A percentile compares a stretch with the other conserved stretches of the same genome.
phyloP scores from a whole-genome alignment of 768 basidiomycete species.

The Psilocybe cubensis region DNA sequence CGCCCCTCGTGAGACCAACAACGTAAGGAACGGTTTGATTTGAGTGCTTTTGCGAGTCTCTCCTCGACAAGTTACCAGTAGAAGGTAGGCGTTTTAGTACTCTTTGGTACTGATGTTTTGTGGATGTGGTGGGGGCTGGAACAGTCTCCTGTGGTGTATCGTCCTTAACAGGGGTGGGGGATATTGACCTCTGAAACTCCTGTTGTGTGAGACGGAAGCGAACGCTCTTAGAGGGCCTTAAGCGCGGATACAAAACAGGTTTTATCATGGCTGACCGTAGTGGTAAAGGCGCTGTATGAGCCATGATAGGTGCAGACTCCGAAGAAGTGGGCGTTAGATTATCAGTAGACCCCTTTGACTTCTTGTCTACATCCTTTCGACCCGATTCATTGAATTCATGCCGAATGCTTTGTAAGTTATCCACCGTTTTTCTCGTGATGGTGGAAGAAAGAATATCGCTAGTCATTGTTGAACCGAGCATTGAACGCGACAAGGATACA shows the following conservation, averaged over 20 bases:
- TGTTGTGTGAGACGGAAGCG: slow-evolving; percentile 37
- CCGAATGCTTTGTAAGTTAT: neutral
- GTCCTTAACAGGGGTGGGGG: neutral
- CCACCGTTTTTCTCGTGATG: too few relatives aligned
- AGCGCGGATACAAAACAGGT: neutral
- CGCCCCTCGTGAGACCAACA: too few relatives aligned
- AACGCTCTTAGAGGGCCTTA: slow-evolving; percentile 38
- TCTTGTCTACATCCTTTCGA: neutral
- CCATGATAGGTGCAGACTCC: neutral
- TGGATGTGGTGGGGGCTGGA: neutral
- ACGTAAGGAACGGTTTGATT: too few relatives aligned
- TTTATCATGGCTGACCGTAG: slow-evolving; percentile 23
- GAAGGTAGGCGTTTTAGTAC: neutral
- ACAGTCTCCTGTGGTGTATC: neutral
- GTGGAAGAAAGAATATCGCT: neutral
- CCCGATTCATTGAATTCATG: neutral
- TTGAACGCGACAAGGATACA: neutral
- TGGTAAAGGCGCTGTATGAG: neutral
- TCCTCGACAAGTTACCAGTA: neutral
- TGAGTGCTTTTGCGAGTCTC: neutral
- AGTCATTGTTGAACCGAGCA: neutral
- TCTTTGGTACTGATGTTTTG: neutral
- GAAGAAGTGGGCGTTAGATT: neutral
- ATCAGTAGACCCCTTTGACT: neutral
- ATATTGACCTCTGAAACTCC: slow-evolving; percentile 13